These are phyloP conservation scores for Ligustrum vulgare DNA, from an alignment of 257 asterid species.

Conservation along the genomic window DNA sequence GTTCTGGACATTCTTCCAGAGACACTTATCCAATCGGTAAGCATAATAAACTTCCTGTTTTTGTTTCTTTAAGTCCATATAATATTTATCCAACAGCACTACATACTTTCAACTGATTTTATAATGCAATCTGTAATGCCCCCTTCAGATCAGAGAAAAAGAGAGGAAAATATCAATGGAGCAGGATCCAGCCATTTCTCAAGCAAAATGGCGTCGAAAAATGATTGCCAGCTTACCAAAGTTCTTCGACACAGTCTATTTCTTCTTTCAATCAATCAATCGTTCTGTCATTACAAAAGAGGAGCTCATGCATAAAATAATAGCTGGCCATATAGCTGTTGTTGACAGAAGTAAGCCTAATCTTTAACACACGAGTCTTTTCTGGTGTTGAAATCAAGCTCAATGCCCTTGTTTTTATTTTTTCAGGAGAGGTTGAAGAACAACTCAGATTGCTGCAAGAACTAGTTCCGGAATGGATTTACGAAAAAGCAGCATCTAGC, in stretches of 20 bases:
- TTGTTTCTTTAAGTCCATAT: neutral
- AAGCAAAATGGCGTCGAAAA: conserved; percentile 63
- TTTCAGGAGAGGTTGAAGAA: conserved; percentile 74
- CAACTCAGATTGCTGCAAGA: conserved; percentile 70
- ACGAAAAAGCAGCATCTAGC: conserved; percentile 52
- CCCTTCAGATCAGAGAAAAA: conserved; percentile 65
- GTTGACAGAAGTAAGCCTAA: conserved; percentile 54
- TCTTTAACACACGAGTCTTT: neutral
- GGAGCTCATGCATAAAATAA: conserved; percentile 57
- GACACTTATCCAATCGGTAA: conserved; percentile 68
- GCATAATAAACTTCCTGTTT: conserved; percentile 11
- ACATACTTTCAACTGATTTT: neutral
- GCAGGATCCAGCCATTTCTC: conserved; percentile 81
- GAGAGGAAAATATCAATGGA: conserved; percentile 54
- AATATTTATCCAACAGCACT: neutral
- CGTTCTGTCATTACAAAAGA: conserved; percentile 68
- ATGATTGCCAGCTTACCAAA: conserved; percentile 69
- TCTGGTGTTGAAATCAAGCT: neutral
- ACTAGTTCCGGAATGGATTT: conserved; percentile 84
- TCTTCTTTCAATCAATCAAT: conserved; percentile 59
- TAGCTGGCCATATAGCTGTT: conserved; percentile 45
- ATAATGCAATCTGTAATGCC: neutral
- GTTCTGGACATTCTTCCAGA: conserved; percentile 55
- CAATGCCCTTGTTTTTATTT: conserved; percentile 9
- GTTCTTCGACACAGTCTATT: conserved; percentile 65